These are phyloP conservation scores for Didymella lethalis DNA, from an alignment of 2,329 filamentous ascomycete genomes.

Conservation along the genomic window DNA sequence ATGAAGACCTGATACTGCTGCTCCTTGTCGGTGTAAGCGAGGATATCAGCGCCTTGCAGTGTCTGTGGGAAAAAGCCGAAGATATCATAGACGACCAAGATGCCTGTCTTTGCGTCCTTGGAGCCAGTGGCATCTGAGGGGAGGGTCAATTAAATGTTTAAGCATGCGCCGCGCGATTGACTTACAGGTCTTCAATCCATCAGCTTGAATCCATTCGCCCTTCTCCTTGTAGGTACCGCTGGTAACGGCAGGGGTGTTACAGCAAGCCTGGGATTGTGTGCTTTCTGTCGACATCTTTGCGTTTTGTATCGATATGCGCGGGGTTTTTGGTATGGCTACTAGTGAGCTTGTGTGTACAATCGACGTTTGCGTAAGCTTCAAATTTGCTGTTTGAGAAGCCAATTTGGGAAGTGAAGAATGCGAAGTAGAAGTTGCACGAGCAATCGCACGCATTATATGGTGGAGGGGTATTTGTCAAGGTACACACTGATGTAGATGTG, in stretches of 20 bases:
- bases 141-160: conserved; percentile 1
- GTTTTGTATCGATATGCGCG: conserved; percentile 10
- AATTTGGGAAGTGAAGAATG: conserved; percentile 16
- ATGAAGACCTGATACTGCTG: conserved; percentile 85
- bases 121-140: conserved; percentile 63
- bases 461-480: conserved; percentile 27
- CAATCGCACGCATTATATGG: conserved; percentile 28
- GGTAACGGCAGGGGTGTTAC: conserved; percentile 60
- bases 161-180: conserved; percentile 2
- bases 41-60: conserved; percentile 69
- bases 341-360: conserved; percentile 12
- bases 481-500: conserved; percentile 13
- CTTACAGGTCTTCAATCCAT: conserved; percentile 68
- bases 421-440: conserved; percentile 19
- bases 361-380: conserved; percentile 1
- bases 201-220: conserved; percentile 65
- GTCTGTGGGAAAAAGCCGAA: conserved; percentile 71
- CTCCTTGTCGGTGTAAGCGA: conserved; percentile 69
- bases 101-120: conserved; percentile 63
- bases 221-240: conserved; percentile 63
- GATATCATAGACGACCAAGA: conserved; percentile 68
- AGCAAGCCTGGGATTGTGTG: conserved; percentile 52
- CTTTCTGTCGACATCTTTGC: conserved; percentile 47
- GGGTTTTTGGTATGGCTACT: conserved; percentile 15
- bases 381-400: conserved; percentile 8